Evolutionary conservation across 75 land plant genomes (phyloP).

Genomic region (Cupressus sempervirens): DNA sequence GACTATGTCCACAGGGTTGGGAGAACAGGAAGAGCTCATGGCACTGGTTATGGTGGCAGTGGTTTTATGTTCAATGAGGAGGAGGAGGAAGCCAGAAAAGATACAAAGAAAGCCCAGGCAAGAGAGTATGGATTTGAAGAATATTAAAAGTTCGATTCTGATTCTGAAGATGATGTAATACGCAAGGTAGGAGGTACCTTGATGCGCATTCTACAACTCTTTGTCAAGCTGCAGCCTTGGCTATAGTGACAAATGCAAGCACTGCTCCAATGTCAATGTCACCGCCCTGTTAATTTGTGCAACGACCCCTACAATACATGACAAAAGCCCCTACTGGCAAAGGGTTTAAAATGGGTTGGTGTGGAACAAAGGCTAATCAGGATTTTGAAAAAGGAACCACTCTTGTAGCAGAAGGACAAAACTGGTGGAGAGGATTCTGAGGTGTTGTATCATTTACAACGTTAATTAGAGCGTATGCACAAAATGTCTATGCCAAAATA

Average conservation of each 20-base stretch:
- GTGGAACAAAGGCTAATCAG: too few species aligned
- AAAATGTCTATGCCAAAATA: too few species aligned
- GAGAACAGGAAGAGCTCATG: slow-evolving; percentile 92
- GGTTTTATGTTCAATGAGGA: slow-evolving; percentile 99
- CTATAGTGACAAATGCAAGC: slow-evolving; percentile 50
- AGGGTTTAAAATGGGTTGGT: too few species aligned
- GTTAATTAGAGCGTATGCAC: too few species aligned
- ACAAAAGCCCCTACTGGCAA: too few species aligned
- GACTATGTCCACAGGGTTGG: slow-evolving; percentile 99
- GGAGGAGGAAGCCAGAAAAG: slow-evolving; percentile 93
- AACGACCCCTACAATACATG: too few species aligned
- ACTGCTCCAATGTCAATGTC: slow-evolving; percentile 27
- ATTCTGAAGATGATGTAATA: slow-evolving; percentile 80
- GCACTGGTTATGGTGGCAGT: slow-evolving; percentile 99
- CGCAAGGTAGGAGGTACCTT: slow-evolving; percentile 79
- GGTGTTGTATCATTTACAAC: too few species aligned
- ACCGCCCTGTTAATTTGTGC: too few species aligned
- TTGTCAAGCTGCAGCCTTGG: slow-evolving; percentile 63
- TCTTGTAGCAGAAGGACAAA: too few species aligned
- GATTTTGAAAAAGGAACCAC: too few species aligned
- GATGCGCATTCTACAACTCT: slow-evolving; percentile 60
- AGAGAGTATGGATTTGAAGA: slow-evolving; percentile 95
- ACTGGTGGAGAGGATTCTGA: too few species aligned
- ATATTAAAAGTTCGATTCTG: slow-evolving; percentile 84
- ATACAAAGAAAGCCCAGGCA: slow-evolving; percentile 98